A percentile compares a stretch with the other conserved stretches of the same genome.
phyloP scores from a whole-genome alignment of 2,329 filamentous ascomycete genomes.

The Lachnellula hyalina region DNA sequence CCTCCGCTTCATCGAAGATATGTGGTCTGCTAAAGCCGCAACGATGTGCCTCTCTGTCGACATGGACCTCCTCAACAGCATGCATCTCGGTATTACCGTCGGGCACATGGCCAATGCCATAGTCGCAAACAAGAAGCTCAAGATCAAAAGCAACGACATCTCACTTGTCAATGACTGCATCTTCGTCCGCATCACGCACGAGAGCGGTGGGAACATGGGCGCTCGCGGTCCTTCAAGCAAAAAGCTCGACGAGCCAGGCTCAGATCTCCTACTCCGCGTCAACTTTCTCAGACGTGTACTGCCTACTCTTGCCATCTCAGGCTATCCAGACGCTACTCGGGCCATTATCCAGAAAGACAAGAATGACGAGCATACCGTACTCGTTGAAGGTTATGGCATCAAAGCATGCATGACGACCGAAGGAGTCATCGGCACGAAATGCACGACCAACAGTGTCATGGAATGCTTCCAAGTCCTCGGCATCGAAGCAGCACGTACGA shows the following conservation, averaged over 20 bases:
- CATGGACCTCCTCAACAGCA: constrained; percentile 67
- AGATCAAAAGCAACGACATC: constrained; percentile 63
- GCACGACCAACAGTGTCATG: constrained; percentile 81
- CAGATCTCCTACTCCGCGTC: constrained; percentile 69
- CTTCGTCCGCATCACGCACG: constrained; percentile 62
- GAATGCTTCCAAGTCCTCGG: constrained; percentile 83
- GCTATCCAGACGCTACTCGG: constrained; percentile 78
- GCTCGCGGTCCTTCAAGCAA: constrained; percentile 23
- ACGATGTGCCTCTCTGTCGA: constrained; percentile 81
- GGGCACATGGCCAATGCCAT: constrained; percentile 73
- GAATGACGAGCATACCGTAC: constrained; percentile 59
- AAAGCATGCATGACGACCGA: constrained; percentile 87
- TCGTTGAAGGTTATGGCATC: constrained; percentile 94
- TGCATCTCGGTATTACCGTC: constrained; percentile 74
- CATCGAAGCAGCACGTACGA: constrained; percentile 87
- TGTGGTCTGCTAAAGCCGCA: constrained; percentile 72
- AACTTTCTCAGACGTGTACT: constrained; percentile 80
- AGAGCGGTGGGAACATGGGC: constrained; percentile 39
- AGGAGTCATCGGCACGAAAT: constrained; percentile 74
- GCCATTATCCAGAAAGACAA: constrained; percentile 85
- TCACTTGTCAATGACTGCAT: constrained; percentile 59
- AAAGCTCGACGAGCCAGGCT: constrained; percentile 45
- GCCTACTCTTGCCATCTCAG: constrained; percentile 79
- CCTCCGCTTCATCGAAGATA: constrained; percentile 76
- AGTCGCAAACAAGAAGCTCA: constrained; percentile 74